Evolutionary conservation across 139 green algal species (phyloP), one percentile per base, ranked within the genome.

Genomic region (Astrephomene gubernaculifera): DNA sequence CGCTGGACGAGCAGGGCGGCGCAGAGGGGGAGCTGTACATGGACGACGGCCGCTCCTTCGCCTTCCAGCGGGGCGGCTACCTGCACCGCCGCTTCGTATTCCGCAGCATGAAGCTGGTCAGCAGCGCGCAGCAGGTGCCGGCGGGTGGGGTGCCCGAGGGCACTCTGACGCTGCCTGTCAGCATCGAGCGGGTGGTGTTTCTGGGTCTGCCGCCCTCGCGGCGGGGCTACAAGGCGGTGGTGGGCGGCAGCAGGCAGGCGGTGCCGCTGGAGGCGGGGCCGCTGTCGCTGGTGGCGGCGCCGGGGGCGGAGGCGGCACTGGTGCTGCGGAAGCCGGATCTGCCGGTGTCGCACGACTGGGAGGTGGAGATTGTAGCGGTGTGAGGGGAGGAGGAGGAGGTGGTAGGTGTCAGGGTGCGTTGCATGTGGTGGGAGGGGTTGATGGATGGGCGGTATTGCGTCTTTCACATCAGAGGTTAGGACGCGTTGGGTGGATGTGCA

Each of bases 21-120:
- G 96, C 97, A 17, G 70, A 72, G 63, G 97, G 97, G 4, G 90
- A 95, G 49, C 88, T 99, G 38, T 99, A 99, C 83, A 36, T 99
- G n/a, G 97, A 99, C 82, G 97, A 99, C 83, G 97, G 97, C 39
- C 83, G 86, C 44, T 96, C 89, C 74, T 99, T 95, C 88, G 96
- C 96, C 12, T 99, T 96, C 87, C 61, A 90, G 73, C 54, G 87
- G 41, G 94, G 94, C 14, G 49, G 83, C 35, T 96, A 89, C 44
- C 39, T 90, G n/a, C 91, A 95, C 87, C 49, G 14, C 17, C 41
- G 6, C 39, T 67, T 33, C 39, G 29, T 82, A 39, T 81, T 53
- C 38, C 38, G 49, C 81, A 57, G 29, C 71, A 89, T 79, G 17
- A 72, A 72, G 74, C 81, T n/a, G n/a, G n/a, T 93, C 35, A 75